These are phyloP conservation scores for Wickerhamomyces pijperi DNA, from an alignment of 805 yeast species.

Conservation along the genomic window DNA sequence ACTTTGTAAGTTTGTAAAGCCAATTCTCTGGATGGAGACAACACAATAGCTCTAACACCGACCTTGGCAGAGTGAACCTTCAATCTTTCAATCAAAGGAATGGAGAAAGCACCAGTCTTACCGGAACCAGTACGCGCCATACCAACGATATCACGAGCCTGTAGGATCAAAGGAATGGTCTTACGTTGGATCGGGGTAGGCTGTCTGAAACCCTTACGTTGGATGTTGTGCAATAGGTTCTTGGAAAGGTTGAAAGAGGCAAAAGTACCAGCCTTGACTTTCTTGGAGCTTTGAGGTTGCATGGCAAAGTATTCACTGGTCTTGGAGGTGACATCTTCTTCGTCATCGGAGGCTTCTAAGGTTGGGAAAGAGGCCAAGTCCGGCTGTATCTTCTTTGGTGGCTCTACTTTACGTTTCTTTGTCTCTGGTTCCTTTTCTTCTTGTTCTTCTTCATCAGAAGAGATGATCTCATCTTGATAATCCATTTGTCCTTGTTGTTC, in stretches of 20 bases:
- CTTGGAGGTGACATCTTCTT: conserved; percentile 23
- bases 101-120: conserved; percentile 92
- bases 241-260: conserved; percentile 84
- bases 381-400: conserved; percentile 4
- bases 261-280: conserved; percentile 71
- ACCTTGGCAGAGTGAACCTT: conserved; percentile 76
- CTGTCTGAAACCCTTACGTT: conserved; percentile 78
- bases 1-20: conserved; percentile 88
- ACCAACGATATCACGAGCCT: conserved; percentile 89
- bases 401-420: conserved; percentile 17
- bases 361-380: conserved; percentile 28
- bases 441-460: conserved; percentile 38
- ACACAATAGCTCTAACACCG: conserved; percentile 79
- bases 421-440: conserved; percentile 18
- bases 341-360: conserved; percentile 44
- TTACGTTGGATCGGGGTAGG: conserved; percentile 98
- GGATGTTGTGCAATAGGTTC: conserved; percentile 53
- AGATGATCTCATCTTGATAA: conserved; percentile 42
- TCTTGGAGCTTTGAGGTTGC: conserved; percentile 33
- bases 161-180: conserved; percentile 82
- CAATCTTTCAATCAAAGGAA: conserved; percentile 81
- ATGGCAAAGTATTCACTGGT: conserved; percentile 33
- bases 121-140: conserved; percentile 99
- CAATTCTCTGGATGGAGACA: conserved; percentile 93
- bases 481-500: conserved; percentile 23